These are phyloP conservation scores for Phytophthora vignae DNA, from an alignment of 352 stramenopile species.

Conservation along the genomic window DNA sequence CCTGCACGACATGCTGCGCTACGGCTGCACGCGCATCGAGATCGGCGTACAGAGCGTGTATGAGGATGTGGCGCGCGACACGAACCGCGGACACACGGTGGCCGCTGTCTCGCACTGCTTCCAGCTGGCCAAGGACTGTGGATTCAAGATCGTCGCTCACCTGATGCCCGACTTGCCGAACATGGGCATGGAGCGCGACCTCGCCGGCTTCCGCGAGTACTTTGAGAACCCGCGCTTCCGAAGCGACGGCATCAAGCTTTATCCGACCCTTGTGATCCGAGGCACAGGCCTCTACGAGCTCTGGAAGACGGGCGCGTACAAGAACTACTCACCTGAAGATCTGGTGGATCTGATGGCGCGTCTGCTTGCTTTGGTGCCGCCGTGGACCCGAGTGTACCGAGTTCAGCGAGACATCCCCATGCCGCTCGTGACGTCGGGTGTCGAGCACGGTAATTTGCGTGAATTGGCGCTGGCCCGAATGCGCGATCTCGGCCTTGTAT, in stretches of 20 bases:
- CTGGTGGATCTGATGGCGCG: constrained; percentile 94
- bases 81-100: constrained; percentile 95
- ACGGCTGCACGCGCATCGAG: constrained; percentile 97
- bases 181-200: constrained; percentile 96
- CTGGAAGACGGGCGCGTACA: constrained; percentile 97
- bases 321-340: constrained; percentile 82
- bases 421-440: constrained; percentile 96
- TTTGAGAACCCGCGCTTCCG: constrained; percentile 97
- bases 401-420: constrained; percentile 98
- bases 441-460: constrained; percentile 96
- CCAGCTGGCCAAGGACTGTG: constrained; percentile 93
- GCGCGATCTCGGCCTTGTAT: constrained; percentile 92
- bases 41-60: constrained; percentile 98
- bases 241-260: constrained; percentile 97
- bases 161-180: constrained; percentile 99
- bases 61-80: constrained; percentile 93
- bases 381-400: constrained; percentile 96
- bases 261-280: constrained; percentile 97
- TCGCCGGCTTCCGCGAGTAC: constrained; percentile 96
- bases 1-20: constrained; percentile 96
- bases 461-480: constrained; percentile 94
- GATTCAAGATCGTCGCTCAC: constrained; percentile 98
- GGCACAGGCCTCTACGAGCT: constrained; percentile 97
- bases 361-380: constrained; percentile 94
- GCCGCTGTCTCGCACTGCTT: constrained; percentile 87